A percentile compares a stretch with the other conserved stretches of the same genome.
Evolutionary conservation across 192 early-diverging fungal species (phyloP).

Genomic region (Borealophlyctis nickersoniae): DNA sequence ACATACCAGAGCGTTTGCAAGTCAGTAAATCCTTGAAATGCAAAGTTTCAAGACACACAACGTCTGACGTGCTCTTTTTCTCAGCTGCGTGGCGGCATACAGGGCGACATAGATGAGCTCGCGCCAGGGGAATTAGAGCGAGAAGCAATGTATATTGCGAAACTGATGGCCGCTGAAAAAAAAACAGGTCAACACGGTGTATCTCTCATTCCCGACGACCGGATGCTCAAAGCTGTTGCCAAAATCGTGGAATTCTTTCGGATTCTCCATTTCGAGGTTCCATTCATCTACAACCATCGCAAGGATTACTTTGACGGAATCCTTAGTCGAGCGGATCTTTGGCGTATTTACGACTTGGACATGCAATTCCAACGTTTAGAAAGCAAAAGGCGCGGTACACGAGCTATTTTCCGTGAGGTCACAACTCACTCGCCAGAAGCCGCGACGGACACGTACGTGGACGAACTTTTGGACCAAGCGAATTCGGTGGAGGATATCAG

Average conservation of each 20-base stretch:
- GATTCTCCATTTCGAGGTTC: conserved; percentile 78
- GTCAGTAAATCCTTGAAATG: conserved; percentile 28
- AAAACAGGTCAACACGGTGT: conserved; percentile 4
- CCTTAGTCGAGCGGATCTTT: conserved; percentile 70
- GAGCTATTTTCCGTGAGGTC: conserved; percentile 33
- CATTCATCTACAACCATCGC: conserved; percentile 82
- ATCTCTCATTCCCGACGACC: conserved; percentile 1
- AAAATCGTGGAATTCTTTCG: conserved; percentile 70
- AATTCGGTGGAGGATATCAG: conserved; percentile 36
- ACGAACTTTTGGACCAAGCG: conserved; percentile 35
- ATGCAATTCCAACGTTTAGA: conserved; percentile 70
- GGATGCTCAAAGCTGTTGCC: conserved; percentile 27
- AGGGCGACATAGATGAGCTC: too few species aligned
- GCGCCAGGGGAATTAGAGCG: conserved; percentile 35
- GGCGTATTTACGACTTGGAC: conserved; percentile 87
- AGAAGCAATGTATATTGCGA: conserved; percentile 34
- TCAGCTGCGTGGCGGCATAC: too few species aligned
- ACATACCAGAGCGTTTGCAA: conserved; percentile 93
- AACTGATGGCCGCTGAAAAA: conserved; percentile 14
- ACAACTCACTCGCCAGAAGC: conserved; percentile 47
- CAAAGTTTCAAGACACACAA: conserved; percentile 15
- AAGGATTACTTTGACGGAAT: conserved; percentile 81
- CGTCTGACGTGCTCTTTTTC: not conserved
- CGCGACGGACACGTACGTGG: conserved; percentile 45
- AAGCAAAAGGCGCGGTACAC: conserved; percentile 42